Conservation (phyloP, 305 asterid genomes). For the Petunia hybrid region DNA sequence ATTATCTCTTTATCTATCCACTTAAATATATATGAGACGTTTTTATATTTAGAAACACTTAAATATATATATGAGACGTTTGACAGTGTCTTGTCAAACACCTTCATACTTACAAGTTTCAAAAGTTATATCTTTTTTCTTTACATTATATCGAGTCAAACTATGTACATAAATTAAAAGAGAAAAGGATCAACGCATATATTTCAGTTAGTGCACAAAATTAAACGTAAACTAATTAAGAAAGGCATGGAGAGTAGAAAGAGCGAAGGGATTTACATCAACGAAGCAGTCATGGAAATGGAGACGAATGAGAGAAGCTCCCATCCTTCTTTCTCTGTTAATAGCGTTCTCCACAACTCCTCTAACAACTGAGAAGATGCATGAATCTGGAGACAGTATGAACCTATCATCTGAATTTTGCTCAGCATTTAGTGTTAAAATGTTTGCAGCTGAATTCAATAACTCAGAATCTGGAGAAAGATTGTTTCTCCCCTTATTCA, state of each 20-base stretch:
- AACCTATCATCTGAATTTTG: background rate
- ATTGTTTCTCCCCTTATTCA: background rate
- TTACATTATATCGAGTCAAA: too few relatives aligned
- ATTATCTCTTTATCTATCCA: too few relatives aligned
- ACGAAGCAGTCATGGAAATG: constrained; percentile 32
- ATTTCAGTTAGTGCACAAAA: too few relatives aligned
- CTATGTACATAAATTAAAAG: too few relatives aligned
- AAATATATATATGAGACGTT: too few relatives aligned
- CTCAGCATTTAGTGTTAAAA: constrained; percentile 9
- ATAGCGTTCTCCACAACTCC: constrained; percentile 20
- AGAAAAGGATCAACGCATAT: too few relatives aligned
- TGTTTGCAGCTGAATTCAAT: constrained; percentile 4
- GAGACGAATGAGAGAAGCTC: constrained; percentile 34
- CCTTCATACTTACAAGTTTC: too few relatives aligned
- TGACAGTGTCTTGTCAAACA: too few relatives aligned
- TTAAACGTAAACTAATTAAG: too few relatives aligned
- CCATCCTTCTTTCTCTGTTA: constrained; percentile 30
- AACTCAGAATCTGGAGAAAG: background rate
- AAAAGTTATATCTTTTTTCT: too few relatives aligned
- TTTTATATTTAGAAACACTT: too few relatives aligned
- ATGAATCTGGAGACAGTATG: background rate
- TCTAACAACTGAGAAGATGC: constrained; percentile 22
- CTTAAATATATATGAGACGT: too few relatives aligned
- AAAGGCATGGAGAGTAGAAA: background rate
- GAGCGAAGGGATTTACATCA: constrained; percentile 4